These are phyloP conservation scores for Pouteria glomerata DNA, from an alignment of 148 eudicot genomes.

Conservation along the genomic window DNA sequence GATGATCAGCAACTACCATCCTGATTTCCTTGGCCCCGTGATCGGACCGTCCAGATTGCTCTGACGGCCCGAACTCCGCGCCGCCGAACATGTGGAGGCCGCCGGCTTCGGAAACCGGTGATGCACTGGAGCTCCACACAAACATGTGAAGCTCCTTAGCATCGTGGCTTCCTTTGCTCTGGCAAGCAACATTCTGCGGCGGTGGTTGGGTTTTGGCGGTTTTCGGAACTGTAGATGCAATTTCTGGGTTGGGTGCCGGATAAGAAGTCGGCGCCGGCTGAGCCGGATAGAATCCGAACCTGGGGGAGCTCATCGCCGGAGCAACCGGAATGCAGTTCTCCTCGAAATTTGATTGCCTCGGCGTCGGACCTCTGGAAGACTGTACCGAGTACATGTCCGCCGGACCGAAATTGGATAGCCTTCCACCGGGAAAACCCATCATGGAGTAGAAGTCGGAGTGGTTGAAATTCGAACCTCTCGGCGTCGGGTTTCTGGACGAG, in stretches of 20 bases:
- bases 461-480: slow-evolving; percentile 82
- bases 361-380: slow-evolving; percentile 74
- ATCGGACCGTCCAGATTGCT: slow-evolving; percentile 74
- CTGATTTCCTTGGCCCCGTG: slow-evolving; percentile 96
- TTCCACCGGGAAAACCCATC: slow-evolving; percentile 71
- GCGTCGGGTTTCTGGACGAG: too few species aligned
- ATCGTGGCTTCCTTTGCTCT: slow-evolving; percentile 46
- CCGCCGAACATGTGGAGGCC: slow-evolving; percentile 83
- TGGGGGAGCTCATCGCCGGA: slow-evolving; percentile 38
- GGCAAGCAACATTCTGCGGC: slow-evolving; percentile 20
- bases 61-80: slow-evolving; percentile 50
- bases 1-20: slow-evolving; percentile 75
- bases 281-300: slow-evolving; percentile 60
- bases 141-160: slow-evolving; percentile 96
- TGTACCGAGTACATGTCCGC: slow-evolving; percentile 72
- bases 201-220: slow-evolving; percentile 17
- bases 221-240: slow-evolving; percentile 20
- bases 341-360: slow-evolving; percentile 76
- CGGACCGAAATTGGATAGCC: slow-evolving; percentile 70
- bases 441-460: slow-evolving; percentile 78
- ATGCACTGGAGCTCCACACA: slow-evolving; percentile 89
- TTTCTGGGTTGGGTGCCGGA: slow-evolving; percentile 84
- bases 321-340: slow-evolving; percentile 43
- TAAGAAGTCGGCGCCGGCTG: slow-evolving; percentile 28
- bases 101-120: slow-evolving; percentile 85